Evolutionary conservation across 148 eudicot genomes (phyloP), one percentile per base, ranked within the genome.

Genomic region (Polygonum maritimum): DNA sequence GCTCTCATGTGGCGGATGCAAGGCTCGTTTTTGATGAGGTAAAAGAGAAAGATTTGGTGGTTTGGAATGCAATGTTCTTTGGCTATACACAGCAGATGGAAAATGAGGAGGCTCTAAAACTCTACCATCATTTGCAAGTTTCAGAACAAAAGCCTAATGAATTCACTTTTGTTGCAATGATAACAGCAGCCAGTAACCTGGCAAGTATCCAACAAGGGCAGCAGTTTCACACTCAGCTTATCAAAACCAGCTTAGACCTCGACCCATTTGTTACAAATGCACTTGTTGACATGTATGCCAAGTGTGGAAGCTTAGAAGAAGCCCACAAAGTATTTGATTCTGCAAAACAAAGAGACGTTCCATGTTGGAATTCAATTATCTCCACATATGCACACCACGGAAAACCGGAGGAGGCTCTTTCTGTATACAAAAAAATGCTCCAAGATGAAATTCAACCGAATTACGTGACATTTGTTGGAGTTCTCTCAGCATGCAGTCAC

Each of bases 321-420:
- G 91, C 91, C 51, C 85, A 70, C 22, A 79, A 75, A 77, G 65
- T 87, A 78, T 91, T 91, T 74, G 74, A 84, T 75, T 76, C 76
- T 76, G 71, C 79, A 47, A 52, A 60, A 48, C 60, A 73, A 75
- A 84, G 75, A 73, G 92, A 91, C 73, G 72, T 81, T 69, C 84
- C 87, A 45, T 89, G 88, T 83, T 91, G 92, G 92, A 91, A 91
- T 80, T 80, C 89, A n/a, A 87, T 91, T 82, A 89, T 91, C 76
- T 80, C 85, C 15, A 85, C 88, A 33, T 84, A 82, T 78, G 90
- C 92, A 62, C 87, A 89, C 57, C 89, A 91, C 33, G 96, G 92
- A 81, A 78, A 85, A 78, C 88, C 89, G 31, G 79, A 85, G 84
- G 84, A 87, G 81, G 90, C 96, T 79, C 86, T 91, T 75, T 65